Base-by-base conservation (phyloP, 192 early-diverging fungal genomes). In the Entomortierella beljakovae region DNA sequence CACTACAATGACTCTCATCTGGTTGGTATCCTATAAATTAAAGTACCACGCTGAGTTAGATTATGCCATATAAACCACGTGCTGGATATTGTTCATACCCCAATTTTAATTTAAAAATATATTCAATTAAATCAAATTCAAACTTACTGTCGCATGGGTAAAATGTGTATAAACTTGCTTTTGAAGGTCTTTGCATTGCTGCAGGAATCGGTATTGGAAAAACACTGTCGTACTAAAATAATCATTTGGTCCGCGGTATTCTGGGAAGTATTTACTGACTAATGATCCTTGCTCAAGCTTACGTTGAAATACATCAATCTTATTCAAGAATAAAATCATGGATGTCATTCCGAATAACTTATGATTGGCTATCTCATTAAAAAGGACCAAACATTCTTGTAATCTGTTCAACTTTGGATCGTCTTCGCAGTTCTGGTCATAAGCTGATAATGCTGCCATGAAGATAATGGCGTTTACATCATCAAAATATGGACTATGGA, bases 401-500 rank as follows among this genome's bases (percentile, higher is more conserved):
- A 89, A 71, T 71, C 90, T 63, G 79, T 92, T 92, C 50, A 89
- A 72, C 25, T 62, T 61, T 16, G 85, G 70, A 57, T 93, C 92
- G 52, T 93, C 91, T 50, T 87, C 84, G 34, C 84, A 87, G 25
- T 69, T 83, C 57, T 90, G 89, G 61, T 92, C 89, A 66, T 86
- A 93, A 3, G 89, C 81, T 34, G 88, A 88, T 13, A 92, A 71
- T 1, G 88, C 90, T 6, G 87, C 84, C 72, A 93, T 77, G 53
- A 90, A 93, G 32, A 93, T 93, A 43, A 92, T 89, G 32, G 89
- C 85, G 57, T 88, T 84, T 29, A 85, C 82, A 59, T 92, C 89
- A 68, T 92, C 91, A 76, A 92, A 92, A 71, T 90, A 92, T 3
- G 90, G 85, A 9, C 82, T 83, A 76, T 26, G 23, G 0, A 49